Base-by-base conservation (phyloP, 129 eudicot genomes). In the Dittrichia graveolens region DNA sequence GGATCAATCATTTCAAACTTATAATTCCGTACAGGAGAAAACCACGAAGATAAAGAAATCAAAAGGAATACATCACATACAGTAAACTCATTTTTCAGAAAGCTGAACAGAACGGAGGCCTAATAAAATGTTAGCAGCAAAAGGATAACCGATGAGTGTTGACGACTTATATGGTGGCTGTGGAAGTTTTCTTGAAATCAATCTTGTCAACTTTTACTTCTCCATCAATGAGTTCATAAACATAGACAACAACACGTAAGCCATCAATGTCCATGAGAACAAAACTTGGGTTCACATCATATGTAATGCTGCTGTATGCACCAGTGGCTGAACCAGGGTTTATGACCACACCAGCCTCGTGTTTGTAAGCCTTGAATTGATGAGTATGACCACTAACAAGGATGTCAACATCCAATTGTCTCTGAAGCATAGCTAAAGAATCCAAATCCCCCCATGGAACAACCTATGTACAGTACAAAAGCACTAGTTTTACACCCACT, bases 281-380 rank as follows among this genome's bases (percentile, higher is more conserved):
- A 76, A 94, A 94, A 80, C 99, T 94, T 9, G 99, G 97, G 86
- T 94, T 94, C 19, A 90, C 99, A 67, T 94, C 99, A 38, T 88
- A 94, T 3, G 99, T 94, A 67, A 94, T 90, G 83, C 97, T 84
- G 82, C 99, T 90, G 81, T 90, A 84, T 59, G 99, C 96, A 76
- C 99, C 97, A 1, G 99, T 94, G 67, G 99, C 97, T 57, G 99
- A 94, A 67, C 99, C 99, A 5, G 99, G 99, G 68, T 94, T 94
- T 42, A 94, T 94, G 35, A 94, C 99, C 6, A 94, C 99, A n/a
- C 99, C 99, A 14, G 96, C 99, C 80, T 94, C 99, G 18, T 94
- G 99, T 61, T 94, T 94, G 89, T 94, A 94, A 35, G 99, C 99
- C 69, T 90, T 94, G 75, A 94, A 94, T 75, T 94, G 99, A 77